Percentiles rank a stretch among this genome's conserved stretches.
Evolutionary conservation across 495 filamentous ascomycete genomes (phyloP).

Genomic region (Podospora pseudocomata): DNA sequence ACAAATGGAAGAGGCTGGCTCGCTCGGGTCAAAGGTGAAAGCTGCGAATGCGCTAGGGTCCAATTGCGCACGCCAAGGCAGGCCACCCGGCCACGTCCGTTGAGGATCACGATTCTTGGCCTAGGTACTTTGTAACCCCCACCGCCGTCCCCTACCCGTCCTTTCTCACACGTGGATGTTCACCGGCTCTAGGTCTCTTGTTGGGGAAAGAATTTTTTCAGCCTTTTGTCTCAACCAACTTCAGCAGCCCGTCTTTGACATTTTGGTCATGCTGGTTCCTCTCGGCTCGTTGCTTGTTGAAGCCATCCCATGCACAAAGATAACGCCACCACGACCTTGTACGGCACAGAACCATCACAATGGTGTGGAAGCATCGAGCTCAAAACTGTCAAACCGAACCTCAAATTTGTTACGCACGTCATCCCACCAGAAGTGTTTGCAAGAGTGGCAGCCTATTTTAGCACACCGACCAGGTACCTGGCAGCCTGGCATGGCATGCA

Average conservation of each 20-base stretch:
- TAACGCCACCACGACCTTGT: not conserved
- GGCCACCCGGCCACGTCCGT: constrained; percentile 1
- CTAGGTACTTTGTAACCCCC: no score
- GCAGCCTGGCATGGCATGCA: not conserved
- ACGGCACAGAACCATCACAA: no score
- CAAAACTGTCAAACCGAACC: not conserved
- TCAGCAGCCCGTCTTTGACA: not conserved
- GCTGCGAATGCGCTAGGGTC: constrained; percentile 1
- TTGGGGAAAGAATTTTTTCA: no score
- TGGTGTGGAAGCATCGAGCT: not conserved
- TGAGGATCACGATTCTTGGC: not conserved
- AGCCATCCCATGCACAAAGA: not conserved
- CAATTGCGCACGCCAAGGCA: constrained; percentile 19
- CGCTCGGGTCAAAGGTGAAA: not conserved
- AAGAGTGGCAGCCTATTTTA: not conserved
- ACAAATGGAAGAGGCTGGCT: constrained; percentile 9
- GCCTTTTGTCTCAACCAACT: not conserved
- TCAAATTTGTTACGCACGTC: not conserved
- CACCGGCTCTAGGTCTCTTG: no score
- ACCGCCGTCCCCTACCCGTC: not conserved
- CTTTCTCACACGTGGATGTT: not conserved
- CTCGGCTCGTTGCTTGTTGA: not conserved
- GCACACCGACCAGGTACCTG: not conserved
- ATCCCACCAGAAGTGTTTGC: not conserved
- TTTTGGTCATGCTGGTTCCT: not conserved